Evolutionary conservation across 768 basidiomycete genomes (phyloP), one percentile per base, ranked within the genome.

Genomic region (Cystobasidium tubakii): DNA sequence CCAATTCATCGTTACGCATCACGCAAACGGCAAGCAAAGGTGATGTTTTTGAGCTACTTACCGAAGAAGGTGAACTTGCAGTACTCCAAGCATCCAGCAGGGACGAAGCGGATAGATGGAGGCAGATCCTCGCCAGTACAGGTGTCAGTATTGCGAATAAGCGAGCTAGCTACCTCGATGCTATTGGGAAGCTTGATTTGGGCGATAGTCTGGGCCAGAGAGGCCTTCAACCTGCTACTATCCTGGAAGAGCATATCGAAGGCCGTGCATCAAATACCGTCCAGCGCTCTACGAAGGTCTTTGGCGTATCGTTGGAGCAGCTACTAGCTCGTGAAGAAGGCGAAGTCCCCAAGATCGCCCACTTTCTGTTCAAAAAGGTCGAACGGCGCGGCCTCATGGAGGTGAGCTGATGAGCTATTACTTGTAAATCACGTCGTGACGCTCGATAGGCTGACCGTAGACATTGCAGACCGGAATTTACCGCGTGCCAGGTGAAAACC

Each of bases 401-500:
- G 55, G 33, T 63, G 55, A 60, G 27, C 13, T 27, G 2, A 31
- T 34, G 39, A 39, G 15, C 6, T 15, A 39, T 15, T 39, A 6
- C 15, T 15, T 6, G 39, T 39, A 15, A 15, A 15, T 39, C 39
- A 39, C 39, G 6, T 6, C 15, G 39, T 39, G 39, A 6, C 39
- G 15, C 39, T 15, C 6, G 39, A 15, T 39, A 39, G 6, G 39
- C 39, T 39, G 39, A 39, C 39, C 39, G 39, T 39, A 15, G 15
- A 6, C 39, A 39, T 42, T 13, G n/a, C 50, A 64, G 60, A 54
- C 44, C 34, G 77, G 76, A 15, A 62, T 78, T 46, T 78, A 78
- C 50, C 75, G 77, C 57, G 74, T 78, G 12, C 73, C 76, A 15
- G 77, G 77, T 12, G 77, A 76, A 23, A 66, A 62, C n/a, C 57